Evolutionary conservation across 1,284 basidiomycete species (phyloP), one percentile per base, ranked within the genome.

Genomic region (Pseudozyma sp.): DNA sequence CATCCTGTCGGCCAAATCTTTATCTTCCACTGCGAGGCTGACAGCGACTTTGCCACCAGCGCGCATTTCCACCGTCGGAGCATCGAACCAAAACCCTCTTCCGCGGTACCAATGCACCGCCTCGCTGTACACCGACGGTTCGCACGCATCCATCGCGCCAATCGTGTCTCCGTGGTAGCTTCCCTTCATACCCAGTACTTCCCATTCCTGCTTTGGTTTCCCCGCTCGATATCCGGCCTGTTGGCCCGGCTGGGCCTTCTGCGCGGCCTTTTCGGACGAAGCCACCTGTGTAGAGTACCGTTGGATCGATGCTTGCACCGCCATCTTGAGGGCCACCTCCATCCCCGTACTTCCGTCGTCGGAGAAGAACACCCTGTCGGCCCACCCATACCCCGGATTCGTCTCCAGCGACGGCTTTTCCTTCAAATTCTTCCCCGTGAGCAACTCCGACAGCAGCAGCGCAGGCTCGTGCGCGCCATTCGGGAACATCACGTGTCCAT

Each of bases 121-220:
- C 9, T 86, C 85, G 17, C 92, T 95, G 85, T 92, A 99, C 1
- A 96, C 91, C 13, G 92, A 92, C 9, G 87, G 87, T 79, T 94
- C 92, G 76, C 91, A 92, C 4, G 96, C 96, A 77, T 98, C 94
- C 96, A 99, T 98, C 0, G 92, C 91, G 1, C 96, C 96, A 76
- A 98, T 97, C 17, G 96, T 98, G 85, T 99, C 96, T 7, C 96
- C 96, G 80, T 99, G 96, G 85, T 99, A 99, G 80, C 94, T 94
- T 2, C 96, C 96, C 73, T 91, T 92, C 44, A 98, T 82, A 0
- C 96, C 96, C 3, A 99, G 85, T 0, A 99, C 89, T 16, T 93
- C 92, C 14, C 96, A 86, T 37, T 89, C 86, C 68, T 76, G 59
- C 17, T 65, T 63, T 0, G 70, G 57, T 17, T 73, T 62, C 5